Percentiles rank a stretch among this genome's conserved stretches.
Evolutionary conservation across 257 asterid species (phyloP).

Genomic region (Ilex asprella): DNA sequence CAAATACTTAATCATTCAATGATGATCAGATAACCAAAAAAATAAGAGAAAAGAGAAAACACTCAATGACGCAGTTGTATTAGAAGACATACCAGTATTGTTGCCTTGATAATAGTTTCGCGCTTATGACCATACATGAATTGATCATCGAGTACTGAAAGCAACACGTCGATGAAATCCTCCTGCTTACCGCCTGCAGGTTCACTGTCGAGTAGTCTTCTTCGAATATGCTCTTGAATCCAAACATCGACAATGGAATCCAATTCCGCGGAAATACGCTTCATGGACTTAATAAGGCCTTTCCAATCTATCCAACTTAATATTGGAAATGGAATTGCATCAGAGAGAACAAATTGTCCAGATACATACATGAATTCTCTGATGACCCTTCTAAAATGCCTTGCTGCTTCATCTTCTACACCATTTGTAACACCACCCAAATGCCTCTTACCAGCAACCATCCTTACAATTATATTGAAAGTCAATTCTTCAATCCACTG

Average conservation of each 20-base stretch:
- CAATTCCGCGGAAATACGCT: slow-evolving; percentile 25
- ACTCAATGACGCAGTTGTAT: too few relatives aligned
- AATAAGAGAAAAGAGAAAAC: neutral
- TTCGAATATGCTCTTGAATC: slow-evolving; percentile 31
- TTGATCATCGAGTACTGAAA: slow-evolving; percentile 28
- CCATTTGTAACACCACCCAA: neutral
- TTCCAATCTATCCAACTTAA: slow-evolving; percentile 40
- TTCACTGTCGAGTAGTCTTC: neutral
- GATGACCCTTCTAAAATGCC: slow-evolving; percentile 15
- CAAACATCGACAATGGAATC: slow-evolving; percentile 24
- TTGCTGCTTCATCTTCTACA: slow-evolving; percentile 8
- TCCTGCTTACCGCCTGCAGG: slow-evolving; percentile 17
- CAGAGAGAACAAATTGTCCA: slow-evolving; percentile 29
- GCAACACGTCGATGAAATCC: slow-evolving; percentile 55
- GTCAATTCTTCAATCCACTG: slow-evolving; percentile 31
- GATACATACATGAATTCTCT: slow-evolving; percentile 31
- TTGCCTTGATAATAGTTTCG: slow-evolving; percentile 40
- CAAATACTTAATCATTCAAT: neutral
- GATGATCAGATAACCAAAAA: neutral
- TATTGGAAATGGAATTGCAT: slow-evolving; percentile 27
- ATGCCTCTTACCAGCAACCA: slow-evolving; percentile 39
- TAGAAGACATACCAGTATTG: slow-evolving; percentile 27
- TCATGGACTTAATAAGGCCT: slow-evolving; percentile 39
- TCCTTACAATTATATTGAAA: slow-evolving; percentile 29
- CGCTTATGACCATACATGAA: slow-evolving; percentile 25